Conservation (phyloP, 1,139 yeast species). For the Candida dubliniensis region DNA sequence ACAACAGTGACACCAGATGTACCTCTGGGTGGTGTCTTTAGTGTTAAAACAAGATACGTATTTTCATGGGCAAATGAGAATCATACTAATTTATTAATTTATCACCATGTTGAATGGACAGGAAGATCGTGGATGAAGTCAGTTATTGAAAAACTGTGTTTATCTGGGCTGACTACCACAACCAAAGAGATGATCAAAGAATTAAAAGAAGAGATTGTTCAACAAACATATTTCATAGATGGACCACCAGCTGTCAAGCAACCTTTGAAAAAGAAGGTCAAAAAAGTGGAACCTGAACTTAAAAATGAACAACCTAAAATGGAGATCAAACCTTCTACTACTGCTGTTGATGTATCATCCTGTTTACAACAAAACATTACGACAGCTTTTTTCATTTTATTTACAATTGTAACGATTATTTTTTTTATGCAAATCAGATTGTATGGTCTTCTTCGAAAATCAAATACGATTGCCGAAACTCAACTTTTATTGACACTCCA, state of each 20-base stretch:
- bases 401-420: constrained; percentile 23
- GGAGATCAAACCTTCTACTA: not conserved
- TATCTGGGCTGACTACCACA: constrained; percentile 47
- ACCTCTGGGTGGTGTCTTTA: constrained; percentile 57
- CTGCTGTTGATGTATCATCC: constrained; percentile 12
- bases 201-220: constrained; percentile 30
- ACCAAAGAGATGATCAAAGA: constrained; percentile 32
- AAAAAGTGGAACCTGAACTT: constrained; percentile 7
- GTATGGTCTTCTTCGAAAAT: constrained; percentile 21
- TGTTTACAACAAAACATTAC: constrained; percentile 19
- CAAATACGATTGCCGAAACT: constrained; percentile 25
- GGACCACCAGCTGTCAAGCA: constrained; percentile 18
- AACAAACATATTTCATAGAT: constrained; percentile 22
- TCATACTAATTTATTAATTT: constrained; percentile 40
- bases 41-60: constrained; percentile 49
- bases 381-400: constrained; percentile 20
- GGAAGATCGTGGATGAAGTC: constrained; percentile 59
- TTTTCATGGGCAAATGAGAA: constrained; percentile 49
- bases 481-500: constrained; percentile 28
- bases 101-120: constrained; percentile 53
- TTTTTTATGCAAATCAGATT: constrained; percentile 26
- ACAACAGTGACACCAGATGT: constrained; percentile 56
- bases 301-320: constrained; percentile 4
- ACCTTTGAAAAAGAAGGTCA: constrained; percentile 7
- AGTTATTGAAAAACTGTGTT: constrained; percentile 52